Base-by-base conservation (phyloP, 805 yeast species). In the Candida railenensis region DNA sequence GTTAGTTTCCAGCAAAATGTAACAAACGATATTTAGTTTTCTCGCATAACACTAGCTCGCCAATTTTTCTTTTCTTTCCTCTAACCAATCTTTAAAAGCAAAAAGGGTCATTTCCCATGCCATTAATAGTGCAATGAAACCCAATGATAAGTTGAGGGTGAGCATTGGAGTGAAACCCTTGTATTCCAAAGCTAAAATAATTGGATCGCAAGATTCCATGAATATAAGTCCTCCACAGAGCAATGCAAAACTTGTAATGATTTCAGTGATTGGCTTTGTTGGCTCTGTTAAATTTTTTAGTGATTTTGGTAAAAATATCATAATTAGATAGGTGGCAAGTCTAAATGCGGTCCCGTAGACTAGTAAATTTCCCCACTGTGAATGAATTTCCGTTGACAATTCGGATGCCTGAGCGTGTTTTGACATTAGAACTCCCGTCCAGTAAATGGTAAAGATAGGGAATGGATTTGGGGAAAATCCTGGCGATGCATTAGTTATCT, bases 401-500 rank as follows among this genome's bases (percentile, higher is more conserved):
- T 63, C 72, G 1, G 94, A 84, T 4, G 91, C 87, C 66, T 94
- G 99, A 34, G 81, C 83, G 66, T 94, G 99, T 65, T 86, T 89
- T 1, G 97, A 90, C 99, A 94, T 94, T 51, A 94, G 74, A 11
- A 85, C 76, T 22, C 99, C 99, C 1, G 98, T 94, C 96, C 97
- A 94, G 69, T 87, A 94, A 28, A 94, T 87, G 2, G 95, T 89
- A 53, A 94, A 80, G 1, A 88, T 83, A 2, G 98, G 97, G 79
- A 94, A 89, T 28, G 97, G 97, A 62, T 94, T 94, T 52, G 96
- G 91, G 1, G 96, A 85, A 63, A 73, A 87, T 0, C 95, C 95
- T 2, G 91, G 91, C 1, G 85, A 66, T 7, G 30, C 30, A 25
- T 25, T 25, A 25, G 30, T n/a, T n/a, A n/a, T n/a, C n/a, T n/a